Evolutionary conservation across 345 rosid species (phyloP), one percentile per base, ranked within the genome.

Genomic region (Lepidium aucheri): DNA sequence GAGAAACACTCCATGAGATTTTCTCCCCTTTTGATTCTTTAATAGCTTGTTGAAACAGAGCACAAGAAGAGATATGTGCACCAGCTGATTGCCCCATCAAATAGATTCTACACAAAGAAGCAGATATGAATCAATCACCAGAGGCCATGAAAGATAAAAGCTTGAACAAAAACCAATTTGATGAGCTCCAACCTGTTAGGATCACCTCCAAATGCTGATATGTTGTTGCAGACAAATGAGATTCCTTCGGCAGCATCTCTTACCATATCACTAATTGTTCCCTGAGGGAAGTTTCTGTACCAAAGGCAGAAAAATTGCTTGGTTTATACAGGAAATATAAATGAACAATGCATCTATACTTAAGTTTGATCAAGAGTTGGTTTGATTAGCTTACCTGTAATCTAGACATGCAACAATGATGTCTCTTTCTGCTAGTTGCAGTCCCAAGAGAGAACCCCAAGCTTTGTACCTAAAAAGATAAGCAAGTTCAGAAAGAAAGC

Each of bases 1-100:
- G 92, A 53, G 92, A 84, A 56, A 80, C 81, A 52, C 92, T 90
- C 97, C 97, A 94, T 7, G 83, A 79, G 72, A 69, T 70, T 58
- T 45, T 80, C 60, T 88, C 91, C 34, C 78, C 80, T 53, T 63
- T 63, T 44, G 90, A 82, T 83, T 93, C 96, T 81, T 84, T 85
- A 65, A 88, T 75, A 59, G 97, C 90, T 82, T 93, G 98, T 59
- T 94, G 88, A 60, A 94, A 67, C 34, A 94, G 95, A 71, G 83
- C 86, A 77, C 99, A 90, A 16, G 95, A 83, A 63, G 97, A 86
- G 45, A 94, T 88, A 78, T 94, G 99, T 73, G 97, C 97, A 52
- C 97, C 99, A 63, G 97, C 99, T 33, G 99, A 94, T 77, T 94
- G 99, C 9, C 99, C 99, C 99, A 88, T 90, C 68, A 90, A 73